phyloP scores from a whole-genome alignment of 805 yeast genomes.

The Candida taoyuanica region DNA sequence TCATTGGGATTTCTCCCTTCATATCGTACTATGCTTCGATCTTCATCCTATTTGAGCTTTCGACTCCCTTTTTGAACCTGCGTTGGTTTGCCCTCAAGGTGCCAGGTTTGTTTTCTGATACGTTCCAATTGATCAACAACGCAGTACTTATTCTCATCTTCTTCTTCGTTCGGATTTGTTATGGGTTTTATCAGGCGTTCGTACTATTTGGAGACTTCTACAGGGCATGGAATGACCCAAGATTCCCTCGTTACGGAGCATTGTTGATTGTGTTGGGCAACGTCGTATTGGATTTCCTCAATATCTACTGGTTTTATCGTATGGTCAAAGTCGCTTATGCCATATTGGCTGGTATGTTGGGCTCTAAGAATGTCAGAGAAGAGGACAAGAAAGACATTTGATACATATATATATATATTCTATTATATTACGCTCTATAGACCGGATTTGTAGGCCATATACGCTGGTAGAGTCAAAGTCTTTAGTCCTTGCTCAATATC shows the following conservation, averaged over 20 bases:
- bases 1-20: slow-evolving; percentile 58
- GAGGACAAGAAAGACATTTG: slow-evolving; percentile 26
- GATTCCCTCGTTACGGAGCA: slow-evolving; percentile 41
- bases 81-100: slow-evolving; percentile 78
- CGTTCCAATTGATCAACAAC: slow-evolving; percentile 58
- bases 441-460: slow-evolving; percentile 29
- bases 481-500: slow-evolving; percentile 69
- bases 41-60: slow-evolving; percentile 72
- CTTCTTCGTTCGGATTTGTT: slow-evolving; percentile 63
- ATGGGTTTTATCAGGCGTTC: slow-evolving; percentile 71
- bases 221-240: slow-evolving; percentile 32
- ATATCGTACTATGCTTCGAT: slow-evolving; percentile 68
- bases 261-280: slow-evolving; percentile 38
- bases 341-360: slow-evolving; percentile 31
- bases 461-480: slow-evolving; percentile 41
- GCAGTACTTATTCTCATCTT: slow-evolving; percentile 56
- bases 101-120: slow-evolving; percentile 54
- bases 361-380: slow-evolving; percentile 20
- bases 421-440: not conserved
- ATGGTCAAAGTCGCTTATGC: slow-evolving; percentile 63
- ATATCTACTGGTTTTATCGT: slow-evolving; percentile 73
- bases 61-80: slow-evolving; percentile 82
- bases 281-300: slow-evolving; percentile 52
- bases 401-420: not conserved
- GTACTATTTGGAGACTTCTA: slow-evolving; percentile 42